Base-by-base conservation (phyloP, 257 asterid genomes). In the Petunia axillaris region DNA sequence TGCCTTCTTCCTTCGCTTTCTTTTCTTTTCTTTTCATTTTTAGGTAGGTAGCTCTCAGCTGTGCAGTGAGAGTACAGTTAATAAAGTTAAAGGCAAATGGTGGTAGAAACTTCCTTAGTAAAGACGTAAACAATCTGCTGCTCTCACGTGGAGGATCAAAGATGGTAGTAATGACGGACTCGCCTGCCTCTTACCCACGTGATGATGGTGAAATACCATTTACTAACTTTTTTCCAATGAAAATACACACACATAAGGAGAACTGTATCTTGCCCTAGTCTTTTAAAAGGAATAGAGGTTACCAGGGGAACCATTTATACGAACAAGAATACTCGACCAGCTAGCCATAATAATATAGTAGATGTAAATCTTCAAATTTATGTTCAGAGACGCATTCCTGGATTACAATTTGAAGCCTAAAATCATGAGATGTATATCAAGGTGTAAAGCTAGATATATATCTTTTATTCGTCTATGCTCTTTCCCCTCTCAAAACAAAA, bases 121-220 rank as follows among this genome's bases (percentile, higher is more conserved):
- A 36, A 73, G 46, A 73, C 62, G 46, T 50, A 35, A 35, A 50
- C 63, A 5, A 11, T 73, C 62, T 73, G 7, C 62, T 73, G 7
- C 78, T 6, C 50, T 73, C 62, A 50, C 78, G 62, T 73, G 78
- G 52, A 73, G 63, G 62, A 52, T 73, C 62, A 44, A 52, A 35
- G 0, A 35, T 50, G 77, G 77, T 35, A 11, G 44, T 6, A 35
- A 73, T 50, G 35, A 35, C 4, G 4, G 43, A 11, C 60, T 48
- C 77, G 48, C 50, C 73, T 5, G 50, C 73, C 14, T 25, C 40
- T 55, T 11, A 11, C 46, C 62, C 78, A 73, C 50, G 78, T 73
- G 78, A 40, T 6, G 74, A 40, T 6, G 74, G 14, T 41, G 14
- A 6, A 39, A 8, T 25, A 70, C 1, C 4, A 10, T 63, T 36